Base-by-base conservation (phyloP, 257 asterid genomes). In the Ophiorrhiza pumila region DNA sequence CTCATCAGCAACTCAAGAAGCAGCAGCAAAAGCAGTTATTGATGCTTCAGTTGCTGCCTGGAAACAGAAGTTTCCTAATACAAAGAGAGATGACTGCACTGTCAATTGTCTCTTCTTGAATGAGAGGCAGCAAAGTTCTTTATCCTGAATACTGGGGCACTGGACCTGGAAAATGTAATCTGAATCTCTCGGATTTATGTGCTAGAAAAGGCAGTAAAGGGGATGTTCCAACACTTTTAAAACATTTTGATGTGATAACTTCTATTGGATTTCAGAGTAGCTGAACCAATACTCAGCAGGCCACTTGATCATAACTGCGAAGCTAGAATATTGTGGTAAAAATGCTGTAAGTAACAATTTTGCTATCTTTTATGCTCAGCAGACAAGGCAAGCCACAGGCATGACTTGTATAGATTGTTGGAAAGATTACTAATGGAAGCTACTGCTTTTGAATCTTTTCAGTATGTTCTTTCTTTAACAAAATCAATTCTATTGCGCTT, bases 51-150 rank as follows among this genome's bases (percentile, higher is more conserved):
- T 77, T 71, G 81, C 77, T 52, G 78, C 87, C n/a, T 90, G 98
- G 98, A 82, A 78, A 64, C 74, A 66, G 34, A 87, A 75, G 87
- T 89, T 78, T 69, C 96, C 95, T 0, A 86, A 71, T 52, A 76
- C 92, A 34, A 86, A 69, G 78, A 89, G 96, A 73, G 98, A 93
- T 73, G 97, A 93, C 32, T 81, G 88, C 77, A 87, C 96, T 5
- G 97, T 50, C 1, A 75, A 86, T 49, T 89, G 97, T 69, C 83
- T 90, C 34, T 93, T 82, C 83, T 77, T 93, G 75, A 76, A 76
- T 17, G 57, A 32, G 27, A 42, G 15, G 14, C 50, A 68, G 22
- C 32, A 45, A 49, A 45, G 23, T 45, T 18, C 5, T 17, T 53
- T 34, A 39, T 17, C 75, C 29, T 72, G 15, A 70, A 47, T n/a